These are phyloP conservation scores for Syzygium aromaticum DNA, from an alignment of 345 rosid species.

Conservation along the genomic window DNA sequence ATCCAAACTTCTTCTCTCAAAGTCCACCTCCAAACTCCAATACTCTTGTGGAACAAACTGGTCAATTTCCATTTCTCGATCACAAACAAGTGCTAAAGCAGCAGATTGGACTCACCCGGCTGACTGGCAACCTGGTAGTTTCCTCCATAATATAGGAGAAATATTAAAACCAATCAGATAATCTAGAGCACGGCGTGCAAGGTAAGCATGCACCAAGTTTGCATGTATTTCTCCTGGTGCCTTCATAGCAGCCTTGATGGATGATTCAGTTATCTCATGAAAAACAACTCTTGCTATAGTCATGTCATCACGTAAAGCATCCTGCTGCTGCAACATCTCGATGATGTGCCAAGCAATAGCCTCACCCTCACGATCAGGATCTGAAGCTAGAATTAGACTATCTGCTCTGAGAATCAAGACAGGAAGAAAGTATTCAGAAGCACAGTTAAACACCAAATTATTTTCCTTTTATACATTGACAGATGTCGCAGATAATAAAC, in stretches of 20 bases:
- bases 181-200: constrained; percentile 96
- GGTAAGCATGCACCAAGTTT: constrained; percentile 87
- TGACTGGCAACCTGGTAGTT: constrained; percentile 94
- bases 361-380: constrained; percentile 99
- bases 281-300: constrained; percentile 86
- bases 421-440: constrained; percentile 17
- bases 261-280: constrained; percentile 92
- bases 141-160: constrained; percentile 94
- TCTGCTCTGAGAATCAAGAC: constrained; percentile 71
- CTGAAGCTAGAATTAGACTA: constrained; percentile 94
- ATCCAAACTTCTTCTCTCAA: constrained; percentile 23
- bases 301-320: constrained; percentile 65
- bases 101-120: constrained; percentile 99
- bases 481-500: neutral
- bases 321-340: constrained; percentile 96
- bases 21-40: constrained; percentile 62
- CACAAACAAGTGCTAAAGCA: constrained; percentile 85
- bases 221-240: constrained; percentile 79
- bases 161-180: constrained; percentile 92
- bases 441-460: neutral
- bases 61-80: constrained; percentile 88
- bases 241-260: constrained; percentile 70
- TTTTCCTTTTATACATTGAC: neutral
- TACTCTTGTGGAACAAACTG: constrained; percentile 78
- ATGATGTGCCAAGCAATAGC: constrained; percentile 99